Base-by-base conservation (phyloP, 2,329 filamentous ascomycete species). In the Cordyceps cicadae region DNA sequence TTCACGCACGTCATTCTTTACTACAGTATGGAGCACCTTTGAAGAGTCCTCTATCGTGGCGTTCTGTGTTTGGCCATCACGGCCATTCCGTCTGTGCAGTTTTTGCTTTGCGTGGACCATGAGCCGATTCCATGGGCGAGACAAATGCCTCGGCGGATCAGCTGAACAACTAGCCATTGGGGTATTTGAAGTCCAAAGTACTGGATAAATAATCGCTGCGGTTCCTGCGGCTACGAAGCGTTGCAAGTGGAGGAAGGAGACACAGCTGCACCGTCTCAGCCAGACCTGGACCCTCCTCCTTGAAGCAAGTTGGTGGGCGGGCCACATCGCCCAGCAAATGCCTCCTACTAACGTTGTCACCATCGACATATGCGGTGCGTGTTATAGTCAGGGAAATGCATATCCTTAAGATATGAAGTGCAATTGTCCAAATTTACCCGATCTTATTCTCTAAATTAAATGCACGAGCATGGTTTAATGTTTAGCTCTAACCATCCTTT, bases 1-100 rank as follows among this genome's bases (percentile, higher is more conserved):
- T 17, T 17, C 5, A 43, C 2, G 8, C 11, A 37, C 14, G 3
- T 21, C 43, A 15, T 11, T 43, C 43, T 32, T 11, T 21, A 46
- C 12, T 43, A 24, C 34, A 19, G 14, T 7, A 15, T 48, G 11
- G 8, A 9, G 9, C 34, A 37, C 54, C 54, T 34, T 56, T 29
- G 45, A 29, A 12, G 45, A 19, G 14, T 29, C 69, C 79, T 74
- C 79, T 81, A 80, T 71, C 81, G 21, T 39, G 34, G 12, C 17
- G 37, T 11, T 14, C 32, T 52, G 48, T 37, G 19, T 45, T 43
- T 26, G 19, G 17, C 21, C 48, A 21, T 37, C 21, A 9, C 17
- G 37, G 14, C 46, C 17, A 5, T 41, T 19, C 5, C 41, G 21
- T 41, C 48, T 37, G 21, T 37, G 9, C 37, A 59, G 7, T 9